phyloP scores from a whole-genome alignment of 805 yeast species.

The Lipomyces chichibuensis region DNA sequence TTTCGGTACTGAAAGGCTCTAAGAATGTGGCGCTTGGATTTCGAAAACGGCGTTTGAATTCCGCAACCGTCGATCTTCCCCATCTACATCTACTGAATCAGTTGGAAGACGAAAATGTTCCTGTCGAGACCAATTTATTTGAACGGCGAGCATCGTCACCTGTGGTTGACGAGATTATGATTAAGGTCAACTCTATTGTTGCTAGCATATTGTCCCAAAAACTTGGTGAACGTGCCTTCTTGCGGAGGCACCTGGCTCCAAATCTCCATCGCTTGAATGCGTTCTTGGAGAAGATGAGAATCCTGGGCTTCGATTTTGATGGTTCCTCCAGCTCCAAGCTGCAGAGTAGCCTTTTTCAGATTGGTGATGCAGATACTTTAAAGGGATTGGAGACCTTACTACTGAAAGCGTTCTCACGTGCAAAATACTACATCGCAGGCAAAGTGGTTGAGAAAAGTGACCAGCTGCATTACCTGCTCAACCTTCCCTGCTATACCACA shows the following conservation, averaged over 20 bases:
- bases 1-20: background rate
- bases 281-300: slow-evolving; percentile 69
- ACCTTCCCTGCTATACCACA: slow-evolving; percentile 85
- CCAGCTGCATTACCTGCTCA: slow-evolving; percentile 77
- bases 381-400: slow-evolving; percentile 77
- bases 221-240: slow-evolving; percentile 77
- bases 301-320: slow-evolving; percentile 61
- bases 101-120: slow-evolving; percentile 81
- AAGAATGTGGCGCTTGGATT: slow-evolving; percentile 61
- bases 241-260: slow-evolving; percentile 88
- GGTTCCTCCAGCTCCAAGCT: slow-evolving; percentile 71
- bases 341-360: slow-evolving; percentile 66
- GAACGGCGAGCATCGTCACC: slow-evolving; percentile 60
- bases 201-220: slow-evolving; percentile 78
- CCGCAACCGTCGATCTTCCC: slow-evolving; percentile 50
- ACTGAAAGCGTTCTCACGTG: slow-evolving; percentile 79
- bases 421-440: slow-evolving; percentile 87
- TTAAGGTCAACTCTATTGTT: slow-evolving; percentile 79
- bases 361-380: slow-evolving; percentile 65
- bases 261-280: slow-evolving; percentile 77
- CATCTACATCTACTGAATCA: slow-evolving; percentile 71
- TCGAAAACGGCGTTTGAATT: slow-evolving; percentile 66
- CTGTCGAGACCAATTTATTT: slow-evolving; percentile 72
- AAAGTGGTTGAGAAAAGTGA: slow-evolving; percentile 71
- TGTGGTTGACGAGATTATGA: slow-evolving; percentile 72